Percentiles rank a stretch among this genome's conserved stretches.
phyloP scores from a whole-genome alignment of 495 filamentous ascomycete genomes.

The Penicillium goetzii region DNA sequence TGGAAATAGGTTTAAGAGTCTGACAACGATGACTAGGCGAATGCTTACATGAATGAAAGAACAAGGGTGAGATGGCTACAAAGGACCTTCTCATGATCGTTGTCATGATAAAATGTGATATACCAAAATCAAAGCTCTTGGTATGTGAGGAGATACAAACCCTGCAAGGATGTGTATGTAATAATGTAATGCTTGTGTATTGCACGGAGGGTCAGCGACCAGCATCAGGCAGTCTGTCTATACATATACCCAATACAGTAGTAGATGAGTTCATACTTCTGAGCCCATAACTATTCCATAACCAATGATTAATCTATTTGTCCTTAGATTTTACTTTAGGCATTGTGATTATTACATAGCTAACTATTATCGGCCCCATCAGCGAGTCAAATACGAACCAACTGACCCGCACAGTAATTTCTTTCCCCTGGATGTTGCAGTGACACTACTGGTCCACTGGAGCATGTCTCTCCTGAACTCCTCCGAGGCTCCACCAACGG shows the following conservation, averaged over 20 bases:
- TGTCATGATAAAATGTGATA: neutral
- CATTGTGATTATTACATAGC: no score
- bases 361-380: neutral
- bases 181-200: no score
- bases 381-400: neutral
- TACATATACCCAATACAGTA: no score
- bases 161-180: no score
- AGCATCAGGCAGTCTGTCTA: no score
- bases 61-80: neutral
- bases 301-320: neutral
- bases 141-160: neutral
- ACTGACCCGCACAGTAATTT: neutral
- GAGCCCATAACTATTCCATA: neutral
- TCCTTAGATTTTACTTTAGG: neutral
- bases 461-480: constrained; percentile 5
- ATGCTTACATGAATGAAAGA: neutral
- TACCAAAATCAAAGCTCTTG: neutral
- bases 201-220: no score
- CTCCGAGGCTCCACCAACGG: constrained; percentile 19
- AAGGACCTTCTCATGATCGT: neutral
- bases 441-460: neutral
- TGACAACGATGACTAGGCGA: neutral
- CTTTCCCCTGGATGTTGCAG: neutral
- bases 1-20: neutral
- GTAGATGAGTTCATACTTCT: neutral